Conservation (phyloP, 805 yeast species). For the Pichia membranifaciens region DNA sequence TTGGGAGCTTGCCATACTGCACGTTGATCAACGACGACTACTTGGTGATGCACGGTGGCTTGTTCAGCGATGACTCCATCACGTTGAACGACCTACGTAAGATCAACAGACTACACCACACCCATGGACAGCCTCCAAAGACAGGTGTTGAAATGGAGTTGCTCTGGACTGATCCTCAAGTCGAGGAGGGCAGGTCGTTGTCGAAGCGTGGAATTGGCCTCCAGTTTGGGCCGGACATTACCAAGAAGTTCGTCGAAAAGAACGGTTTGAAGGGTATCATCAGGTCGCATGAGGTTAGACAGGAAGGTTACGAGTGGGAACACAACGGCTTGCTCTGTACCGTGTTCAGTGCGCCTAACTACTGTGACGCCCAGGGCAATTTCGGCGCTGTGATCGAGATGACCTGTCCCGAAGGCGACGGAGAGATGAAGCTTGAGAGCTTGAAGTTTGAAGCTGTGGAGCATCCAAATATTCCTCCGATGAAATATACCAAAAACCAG, state of each 20-base stretch:
- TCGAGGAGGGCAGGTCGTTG: constrained; percentile 68
- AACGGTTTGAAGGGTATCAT: constrained; percentile 76
- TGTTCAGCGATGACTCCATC: constrained; percentile 71
- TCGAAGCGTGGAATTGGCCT: constrained; percentile 93
- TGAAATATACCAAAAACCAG: constrained; percentile 70
- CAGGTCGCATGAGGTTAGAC: constrained; percentile 92
- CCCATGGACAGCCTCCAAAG: constrained; percentile 72
- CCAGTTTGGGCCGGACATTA: constrained; percentile 95
- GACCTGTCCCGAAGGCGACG: not conserved
- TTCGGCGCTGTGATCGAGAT: constrained; percentile 85
- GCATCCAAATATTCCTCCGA: constrained; percentile 89
- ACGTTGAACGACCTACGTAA: constrained; percentile 68
- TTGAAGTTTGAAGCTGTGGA: constrained; percentile 72
- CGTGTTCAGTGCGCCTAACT: constrained; percentile 97
- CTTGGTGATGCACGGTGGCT: constrained; percentile 92
- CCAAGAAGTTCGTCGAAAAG: constrained; percentile 64
- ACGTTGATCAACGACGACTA: constrained; percentile 72
- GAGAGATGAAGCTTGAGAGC: constrained; percentile 34
- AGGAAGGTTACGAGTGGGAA: constrained; percentile 83
- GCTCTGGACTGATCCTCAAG: constrained; percentile 96
- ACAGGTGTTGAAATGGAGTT: constrained; percentile 95
- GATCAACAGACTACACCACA: constrained; percentile 53
- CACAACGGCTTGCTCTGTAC: constrained; percentile 84
- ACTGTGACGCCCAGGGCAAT: constrained; percentile 90
- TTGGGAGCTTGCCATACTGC: constrained; percentile 81